Evolutionary conservation across 129 eudicot species (phyloP), one percentile per base, ranked within the genome.

Genomic region (Pseudognaphalium luteoalbum): DNA sequence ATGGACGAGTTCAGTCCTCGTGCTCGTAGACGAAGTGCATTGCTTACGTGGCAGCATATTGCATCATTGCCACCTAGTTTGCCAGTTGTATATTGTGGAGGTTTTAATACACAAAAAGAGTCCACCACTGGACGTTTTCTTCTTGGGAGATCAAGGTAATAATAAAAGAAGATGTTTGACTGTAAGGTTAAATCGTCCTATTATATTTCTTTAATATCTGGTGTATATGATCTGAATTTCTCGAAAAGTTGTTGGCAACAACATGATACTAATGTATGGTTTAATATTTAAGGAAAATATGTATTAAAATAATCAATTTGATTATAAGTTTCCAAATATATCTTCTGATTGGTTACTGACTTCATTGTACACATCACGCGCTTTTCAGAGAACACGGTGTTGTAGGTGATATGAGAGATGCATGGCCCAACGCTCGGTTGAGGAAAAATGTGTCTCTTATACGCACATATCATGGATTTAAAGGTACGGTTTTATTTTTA

Each of bases 31-130:
- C 89, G 98, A 83, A 88, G 98, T 81, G 96, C 98, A 41, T 76
- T 94, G 85, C 93, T 94, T 34, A 94, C 98, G 11, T 94, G 98
- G 98, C 98, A 94, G 79, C 98, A 94, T 77, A 91, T 94, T 35
- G 98, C 98, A n/a, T 94, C 98, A 5, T 91, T 94, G 50, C 98
- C 98, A 67, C 98, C 98, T 76, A 94, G 85, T 78, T 86, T 94
- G 82, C 88, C 98, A 44, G 98, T 91, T 78, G 84, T 89, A 44
- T 94, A 94, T 68, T 88, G 98, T 86, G 98, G 98, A 63, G 98
- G 98, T 78, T 94, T 94, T 66, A 94, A 94, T 82, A 94, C 98
- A 17, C 98, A 81, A 85, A 94, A 94, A 88, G 98, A 94, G 81
- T 91, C 97, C 14, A 91, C 93, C 76, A 89, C 98, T 0, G 98